Percentiles rank a stretch among this genome's conserved stretches.
Evolutionary conservation across 78 protist genomes (phyloP).

Genomic region (Neovahlkampfia damariscottae): DNA sequence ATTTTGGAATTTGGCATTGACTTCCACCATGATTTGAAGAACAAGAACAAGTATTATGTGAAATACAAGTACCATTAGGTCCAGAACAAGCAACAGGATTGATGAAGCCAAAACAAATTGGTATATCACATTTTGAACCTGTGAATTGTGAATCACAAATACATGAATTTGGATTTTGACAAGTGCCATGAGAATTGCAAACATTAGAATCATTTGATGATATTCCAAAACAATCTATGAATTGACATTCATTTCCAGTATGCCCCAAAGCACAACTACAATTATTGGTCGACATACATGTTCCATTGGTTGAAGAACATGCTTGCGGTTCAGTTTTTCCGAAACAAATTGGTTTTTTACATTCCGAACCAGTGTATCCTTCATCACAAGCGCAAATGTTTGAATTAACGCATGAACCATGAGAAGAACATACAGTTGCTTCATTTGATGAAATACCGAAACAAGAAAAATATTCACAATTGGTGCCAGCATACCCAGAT

Average conservation of each 20-base stretch:
- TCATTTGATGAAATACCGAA: background rate
- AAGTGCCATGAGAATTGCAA: background rate
- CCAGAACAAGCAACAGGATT: too few species aligned
- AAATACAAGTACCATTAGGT: background rate
- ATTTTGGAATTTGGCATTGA: background rate
- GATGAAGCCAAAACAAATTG: too few species aligned
- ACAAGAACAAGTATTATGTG: background rate
- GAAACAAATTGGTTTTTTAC: background rate
- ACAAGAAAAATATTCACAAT: background rate
- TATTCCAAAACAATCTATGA: background rate
- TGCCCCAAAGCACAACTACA: background rate
- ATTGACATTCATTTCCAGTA: background rate
- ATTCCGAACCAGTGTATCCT: background rate
- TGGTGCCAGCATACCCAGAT: background rate
- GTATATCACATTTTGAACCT: too few species aligned
- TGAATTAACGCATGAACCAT: background rate
- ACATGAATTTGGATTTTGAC: background rate
- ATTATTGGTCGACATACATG: background rate
- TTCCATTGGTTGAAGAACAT: background rate
- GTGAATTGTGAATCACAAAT: background rate
- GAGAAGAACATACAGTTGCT: background rate
- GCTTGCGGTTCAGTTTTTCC: too few species aligned
- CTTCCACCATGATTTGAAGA: background rate
- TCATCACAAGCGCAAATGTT: background rate
- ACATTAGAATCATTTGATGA: background rate